Percentiles rank a stretch among this genome's conserved stretches.
Evolutionary conservation across 2,329 filamentous ascomycete species (phyloP).

Genomic region (Hymenoscyphus repandus): DNA sequence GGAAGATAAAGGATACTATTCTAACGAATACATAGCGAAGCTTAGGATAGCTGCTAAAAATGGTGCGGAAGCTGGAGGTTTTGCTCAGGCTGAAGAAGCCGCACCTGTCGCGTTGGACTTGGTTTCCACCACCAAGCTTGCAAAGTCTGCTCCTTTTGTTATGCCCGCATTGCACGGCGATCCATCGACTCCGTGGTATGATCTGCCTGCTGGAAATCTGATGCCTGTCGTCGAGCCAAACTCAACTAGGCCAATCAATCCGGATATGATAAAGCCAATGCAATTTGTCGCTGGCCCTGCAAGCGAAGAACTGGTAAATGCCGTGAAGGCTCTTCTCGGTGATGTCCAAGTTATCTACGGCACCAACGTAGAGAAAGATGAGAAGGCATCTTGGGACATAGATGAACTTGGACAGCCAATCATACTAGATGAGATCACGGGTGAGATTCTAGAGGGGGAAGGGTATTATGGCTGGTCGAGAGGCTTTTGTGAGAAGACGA

Average conservation of each 20-base stretch:
- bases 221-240: slow-evolving; percentile 74
- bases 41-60: slow-evolving; percentile 54
- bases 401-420: slow-evolving; percentile 70
- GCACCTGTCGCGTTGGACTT: slow-evolving; percentile 10
- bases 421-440: slow-evolving; percentile 59
- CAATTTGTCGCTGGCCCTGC: slow-evolving; percentile 65
- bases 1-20: slow-evolving; percentile 62
- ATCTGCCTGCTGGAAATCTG: slow-evolving; percentile 76
- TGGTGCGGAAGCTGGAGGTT: slow-evolving; percentile 29
- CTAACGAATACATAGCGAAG: slow-evolving; percentile 45
- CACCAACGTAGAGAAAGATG: slow-evolving; percentile 41
- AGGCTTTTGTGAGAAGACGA: slow-evolving; percentile 77
- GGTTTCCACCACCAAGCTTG: slow-evolving; percentile 45
- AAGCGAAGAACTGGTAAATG: slow-evolving; percentile 57
- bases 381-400: slow-evolving; percentile 54
- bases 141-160: slow-evolving; percentile 59
- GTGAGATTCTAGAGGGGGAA: slow-evolving; percentile 55
- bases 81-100: slow-evolving; percentile 21
- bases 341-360: slow-evolving; percentile 66
- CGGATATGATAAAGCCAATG: slow-evolving; percentile 64
- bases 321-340: slow-evolving; percentile 65
- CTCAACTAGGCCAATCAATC: slow-evolving; percentile 67
- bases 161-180: slow-evolving; percentile 78
- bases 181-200: slow-evolving; percentile 66
- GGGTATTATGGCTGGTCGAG: slow-evolving; percentile 88